Evolutionary conservation across 495 filamentous ascomycete genomes (phyloP).

Genomic region (Daldinia decipiens): DNA sequence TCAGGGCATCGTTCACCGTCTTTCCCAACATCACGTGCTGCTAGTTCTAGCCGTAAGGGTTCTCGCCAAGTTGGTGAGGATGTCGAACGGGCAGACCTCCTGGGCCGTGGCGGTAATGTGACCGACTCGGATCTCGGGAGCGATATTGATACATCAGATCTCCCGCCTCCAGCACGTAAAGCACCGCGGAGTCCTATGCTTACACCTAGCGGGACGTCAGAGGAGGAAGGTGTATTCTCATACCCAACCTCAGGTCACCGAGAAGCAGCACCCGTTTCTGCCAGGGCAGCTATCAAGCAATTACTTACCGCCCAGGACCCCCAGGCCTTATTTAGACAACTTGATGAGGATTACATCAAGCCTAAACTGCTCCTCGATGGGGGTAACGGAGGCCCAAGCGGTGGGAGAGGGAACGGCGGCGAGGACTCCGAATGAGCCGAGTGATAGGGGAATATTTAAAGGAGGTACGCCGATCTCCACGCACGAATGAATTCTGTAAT

Average conservation of each 20-base stretch:
- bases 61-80: slow-evolving; percentile 52
- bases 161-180: slow-evolving; percentile 61
- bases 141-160: slow-evolving; percentile 72
- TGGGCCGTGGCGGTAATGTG: slow-evolving; percentile 67
- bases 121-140: slow-evolving; percentile 69
- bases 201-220: slow-evolving; percentile 44
- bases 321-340: slow-evolving; percentile 86
- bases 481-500: slow-evolving; percentile 24
- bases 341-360: slow-evolving; percentile 98
- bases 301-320: slow-evolving; percentile 81
- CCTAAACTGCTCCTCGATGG: slow-evolving; percentile 86
- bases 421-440: slow-evolving; percentile 40
- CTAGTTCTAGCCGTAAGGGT: slow-evolving; percentile 62
- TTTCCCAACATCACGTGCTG: slow-evolving; percentile 50
- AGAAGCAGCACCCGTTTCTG: slow-evolving; percentile 64
- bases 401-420: slow-evolving; percentile 38
- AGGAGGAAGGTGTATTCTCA: slow-evolving; percentile 49
- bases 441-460: slow-evolving; percentile 17
- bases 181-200: slow-evolving; percentile 63
- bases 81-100: slow-evolving; percentile 72
- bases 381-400: slow-evolving; percentile 41
- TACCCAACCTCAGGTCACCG: slow-evolving; percentile 48
- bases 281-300: slow-evolving; percentile 76
- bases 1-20: slow-evolving; percentile 64
- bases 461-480: slow-evolving; percentile 15